These are phyloP conservation scores for Vickermania spadyakhi DNA, from an alignment of 208 protist genomes.

Conservation along the genomic window DNA sequence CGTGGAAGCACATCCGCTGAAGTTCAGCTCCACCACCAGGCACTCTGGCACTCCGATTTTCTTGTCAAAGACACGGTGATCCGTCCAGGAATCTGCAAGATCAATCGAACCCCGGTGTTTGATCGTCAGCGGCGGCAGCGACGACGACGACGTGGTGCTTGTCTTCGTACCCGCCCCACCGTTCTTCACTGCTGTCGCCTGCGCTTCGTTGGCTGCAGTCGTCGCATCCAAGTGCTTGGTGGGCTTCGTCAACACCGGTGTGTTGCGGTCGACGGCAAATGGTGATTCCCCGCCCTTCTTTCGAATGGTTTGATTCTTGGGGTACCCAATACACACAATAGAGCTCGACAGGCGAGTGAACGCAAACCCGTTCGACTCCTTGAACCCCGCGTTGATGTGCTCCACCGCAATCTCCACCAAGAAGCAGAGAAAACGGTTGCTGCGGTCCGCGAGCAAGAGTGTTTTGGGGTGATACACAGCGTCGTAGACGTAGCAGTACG, in stretches of 20 bases:
- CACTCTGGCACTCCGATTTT: conserved; percentile 69
- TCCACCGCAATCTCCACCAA: conserved; percentile 89
- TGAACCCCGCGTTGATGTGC: conserved; percentile 84
- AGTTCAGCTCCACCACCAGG: conserved; percentile 70
- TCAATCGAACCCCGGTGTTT: conserved; percentile 70
- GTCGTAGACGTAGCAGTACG: conserved; percentile 66
- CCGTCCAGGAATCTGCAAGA: conserved; percentile 70
- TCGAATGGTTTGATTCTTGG: conserved; percentile 79
- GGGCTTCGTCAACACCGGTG: conserved; percentile 36
- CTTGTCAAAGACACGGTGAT: conserved; percentile 48
- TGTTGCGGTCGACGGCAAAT: conserved; percentile 30
- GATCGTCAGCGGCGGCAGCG: conserved; percentile 56
- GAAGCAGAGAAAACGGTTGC: conserved; percentile 79
- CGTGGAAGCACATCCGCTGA: conserved; percentile 9
- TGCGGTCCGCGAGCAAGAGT: conserved; percentile 55
- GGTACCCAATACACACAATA: conserved; percentile 49
- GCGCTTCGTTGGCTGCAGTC: not conserved
- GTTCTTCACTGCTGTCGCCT: not conserved
- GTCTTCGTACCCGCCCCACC: conserved; percentile 4
- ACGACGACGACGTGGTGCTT: not conserved
- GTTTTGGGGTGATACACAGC: conserved; percentile 83
- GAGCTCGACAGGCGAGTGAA: conserved; percentile 49
- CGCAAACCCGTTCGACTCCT: conserved; percentile 62
- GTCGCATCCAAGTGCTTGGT: conserved; percentile 21
- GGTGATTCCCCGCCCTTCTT: conserved; percentile 27